Evolutionary conservation across 495 filamentous ascomycete genomes (phyloP), one percentile per base, ranked within the genome.

Genomic region (Apodospora peruviana): DNA sequence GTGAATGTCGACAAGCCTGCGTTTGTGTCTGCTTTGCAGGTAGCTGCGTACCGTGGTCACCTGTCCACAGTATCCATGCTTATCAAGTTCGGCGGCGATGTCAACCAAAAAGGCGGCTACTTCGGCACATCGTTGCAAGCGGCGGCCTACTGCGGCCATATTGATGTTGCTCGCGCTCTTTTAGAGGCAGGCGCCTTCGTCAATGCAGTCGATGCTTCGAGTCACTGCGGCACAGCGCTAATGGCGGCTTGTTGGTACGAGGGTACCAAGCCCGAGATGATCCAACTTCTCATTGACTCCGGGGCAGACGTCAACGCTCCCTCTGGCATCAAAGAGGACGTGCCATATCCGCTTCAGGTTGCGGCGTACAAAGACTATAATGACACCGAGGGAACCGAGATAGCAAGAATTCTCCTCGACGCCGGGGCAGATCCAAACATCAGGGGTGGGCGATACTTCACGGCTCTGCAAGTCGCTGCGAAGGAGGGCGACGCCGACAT

Each of bases 401-500:
- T 16, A 16, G 19, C 16, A 2, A 23, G 27, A 18, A 5, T 43
- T 2, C 21, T 43, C 11, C 21, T 43, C 11, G 21, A 29, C 4
- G 9, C 34, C 12, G 60, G 62, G 7, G 57, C 55, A 4, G 55
- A 64, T 47, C 43, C 52, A 25, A 64, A 68, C 48, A 49, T 55
- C 3, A 18, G 52, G 40, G 56, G 64, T 32, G 60, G 58, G 14
- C 0, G 21, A 0, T 61, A 48, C 40, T 40, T 48, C 12, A 61
- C 51, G 23, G 58, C 60, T 10, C 52, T 71, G 9, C 53, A 63
- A 34, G 55, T 50, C 7, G 67, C 67, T 14, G 53, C 57, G 17
- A 1, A 14, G 5, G 8, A 2, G 8, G 50, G 47, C 2, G 7
- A 55, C 23, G 16, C 27, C 9, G 39, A 52, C 1, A 46, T 56